Evolutionary conservation across 768 basidiomycete species (phyloP), one percentile per base, ranked within the genome.

Genomic region (Cystobasidium tubakii): DNA sequence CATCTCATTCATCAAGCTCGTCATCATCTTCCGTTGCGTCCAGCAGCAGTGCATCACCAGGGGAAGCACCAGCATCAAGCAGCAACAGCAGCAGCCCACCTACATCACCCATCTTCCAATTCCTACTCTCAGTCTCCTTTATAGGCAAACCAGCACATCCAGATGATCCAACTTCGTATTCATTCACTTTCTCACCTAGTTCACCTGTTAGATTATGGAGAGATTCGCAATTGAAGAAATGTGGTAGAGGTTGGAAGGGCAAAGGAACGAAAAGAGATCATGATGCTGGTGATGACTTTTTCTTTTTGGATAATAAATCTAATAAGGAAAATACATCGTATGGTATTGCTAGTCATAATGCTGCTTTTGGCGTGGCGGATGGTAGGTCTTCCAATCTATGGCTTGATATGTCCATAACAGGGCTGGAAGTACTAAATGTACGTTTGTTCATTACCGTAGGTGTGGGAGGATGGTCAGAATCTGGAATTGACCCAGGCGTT

Each of bases 401-500:
- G 53, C 53, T 23, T n/a, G n/a, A n/a, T n/a, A n/a, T n/a, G n/a
- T n/a, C n/a, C n/a, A n/a, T n/a, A n/a, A n/a, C n/a, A n/a, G n/a
- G n/a, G n/a, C n/a, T n/a, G n/a, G n/a, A n/a, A 55, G 7, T 55
- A 23, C n/a, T 29, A 7, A 9, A 55, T 29, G 53, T 9, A 55
- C 21, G 21, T 55, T n/a, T n/a, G n/a, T n/a, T n/a, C n/a, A n/a
- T n/a, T n/a, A n/a, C n/a, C n/a, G n/a, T n/a, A 60, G 57, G 57
- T 15, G 93, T 96, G 1, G 92, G 92, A 1, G 92, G 93, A 39
- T 96, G 93, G 93, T 85, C 86, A 54, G 86, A 88, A 53, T 86
- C 86, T 36, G 89, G 91, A n/a, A 86, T 91, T 65, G 92, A 95
- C 81, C 91, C 91, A 0, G 88, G 91, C 0, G 82, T 94, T 53